Base-by-base conservation (phyloP, 106 monocot genomes). In the Gastrodia elata region DNA sequence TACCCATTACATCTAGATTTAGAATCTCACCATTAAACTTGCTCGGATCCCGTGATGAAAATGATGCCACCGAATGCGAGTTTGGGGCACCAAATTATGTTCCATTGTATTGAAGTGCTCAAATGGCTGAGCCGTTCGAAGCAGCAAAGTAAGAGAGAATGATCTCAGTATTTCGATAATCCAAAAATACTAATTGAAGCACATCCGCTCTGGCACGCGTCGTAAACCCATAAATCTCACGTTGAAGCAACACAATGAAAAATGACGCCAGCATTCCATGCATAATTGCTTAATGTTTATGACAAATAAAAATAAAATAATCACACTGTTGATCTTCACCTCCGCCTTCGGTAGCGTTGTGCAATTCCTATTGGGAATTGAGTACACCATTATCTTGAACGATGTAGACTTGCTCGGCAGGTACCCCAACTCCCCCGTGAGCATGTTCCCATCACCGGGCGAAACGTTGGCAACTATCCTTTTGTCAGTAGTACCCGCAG, bases 231-330 rank as follows among this genome's bases (percentile, higher is more conserved):
- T 33, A 14, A 10, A 1, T 13, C 3, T 6, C 16, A 26, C 28
- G 61, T 7, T 30, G 28, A 5, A 46, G 28, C 0, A 82, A 13
- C 5, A 82, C 61, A 77, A 82, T 77, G 26, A 65, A 76, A n/a
- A 2, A n/a, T 55, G 25, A 76, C 81, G 32, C 81, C 81, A 0
- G 81, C 81, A 4, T 48, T 57, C 68, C 57, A 49, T 6, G 77
- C n/a, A n/a, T n/a, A n/a, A n/a, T n/a, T n/a, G n/a, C n/a, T n/a
- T n/a, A n/a, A n/a, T n/a, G n/a, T n/a, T n/a, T n/a, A n/a, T n/a
- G n/a, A n/a, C n/a, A n/a, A n/a, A n/a, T n/a, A n/a, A n/a, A n/a
- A n/a, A n/a, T n/a, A n/a, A n/a, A n/a, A n/a, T n/a, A n/a, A n/a
- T n/a, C n/a, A n/a, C n/a, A n/a, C n/a, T n/a, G n/a, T n/a, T n/a